phyloP scores from a whole-genome alignment of 2,329 filamentous ascomycete species.

The Knoxdaviesia capensis region DNA sequence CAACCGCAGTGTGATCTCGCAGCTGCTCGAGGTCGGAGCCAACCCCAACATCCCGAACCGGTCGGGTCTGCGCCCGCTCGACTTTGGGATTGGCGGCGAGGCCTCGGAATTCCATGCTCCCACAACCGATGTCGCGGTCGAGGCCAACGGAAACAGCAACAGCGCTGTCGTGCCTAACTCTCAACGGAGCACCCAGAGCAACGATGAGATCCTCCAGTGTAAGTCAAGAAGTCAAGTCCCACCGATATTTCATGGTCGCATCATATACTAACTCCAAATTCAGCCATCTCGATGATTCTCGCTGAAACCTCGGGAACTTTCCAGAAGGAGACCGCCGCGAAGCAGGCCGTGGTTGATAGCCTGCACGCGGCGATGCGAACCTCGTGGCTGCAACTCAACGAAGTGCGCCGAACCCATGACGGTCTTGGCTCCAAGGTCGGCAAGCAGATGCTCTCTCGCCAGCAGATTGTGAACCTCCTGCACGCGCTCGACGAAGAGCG shows the following conservation, averaged over 20 bases:
- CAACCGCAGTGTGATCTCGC: constrained; percentile 89
- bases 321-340: constrained; percentile 59
- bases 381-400: constrained; percentile 57
- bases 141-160: constrained; percentile 14
- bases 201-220: constrained; percentile 64
- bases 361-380: constrained; percentile 66
- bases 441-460: constrained; percentile 42
- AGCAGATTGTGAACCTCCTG: constrained; percentile 61
- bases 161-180: constrained; percentile 20
- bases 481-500: constrained; percentile 55
- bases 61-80: constrained; percentile 71
- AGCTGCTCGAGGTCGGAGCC: constrained; percentile 83
- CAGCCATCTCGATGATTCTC: constrained; percentile 67
- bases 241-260: background rate
- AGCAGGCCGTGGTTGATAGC: constrained; percentile 65
- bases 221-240: constrained; percentile 17
- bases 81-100: constrained; percentile 77
- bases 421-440: constrained; percentile 43
- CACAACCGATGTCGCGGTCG: constrained; percentile 20
- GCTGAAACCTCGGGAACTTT: constrained; percentile 63
- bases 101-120: constrained; percentile 19
- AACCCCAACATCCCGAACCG: constrained; percentile 84
- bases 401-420: constrained; percentile 56
- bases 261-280: constrained; percentile 13
- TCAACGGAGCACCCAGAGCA: constrained; percentile 47